Base-by-base conservation (phyloP, 1,139 yeast species). In the Blastobotrys malaysiensis region DNA sequence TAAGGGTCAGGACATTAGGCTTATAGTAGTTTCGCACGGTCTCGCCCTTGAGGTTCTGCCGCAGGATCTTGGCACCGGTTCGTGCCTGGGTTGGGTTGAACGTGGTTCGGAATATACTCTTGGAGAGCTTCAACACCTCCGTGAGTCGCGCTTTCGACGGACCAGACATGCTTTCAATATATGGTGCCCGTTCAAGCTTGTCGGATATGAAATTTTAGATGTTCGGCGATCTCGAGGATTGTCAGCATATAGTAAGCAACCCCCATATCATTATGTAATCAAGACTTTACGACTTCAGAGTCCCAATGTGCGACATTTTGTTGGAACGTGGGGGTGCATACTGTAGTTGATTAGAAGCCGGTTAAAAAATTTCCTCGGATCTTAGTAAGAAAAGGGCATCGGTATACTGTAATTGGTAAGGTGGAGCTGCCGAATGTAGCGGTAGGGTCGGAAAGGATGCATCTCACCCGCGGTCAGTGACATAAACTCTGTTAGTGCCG, bases 31-130 rank as follows among this genome's bases (percentile, higher is more conserved):
- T 74, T 52, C 83, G 82, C 50, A 88, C 70, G 44, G 82, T 75
- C 27, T 88, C 88, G 36, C 98, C 98, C 66, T 80, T 82, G 59
- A 90, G 78, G 44, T 88, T 86, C 50, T 83, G 80, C 51, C 85
- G 77, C 59, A 90, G 77, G 43, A 88, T 82, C 68, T 86, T 86
- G 50, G 90, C 74, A 43, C 97, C 97, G 27, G 88, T 88, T 67
- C 96, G 81, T 53, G 74, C 73, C 46, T 78, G 75, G 2, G 77
- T 73, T 21, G 97, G 97, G 70, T 90, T 90, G 66, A 73, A 82
- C 18, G 82, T 77, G 49, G 80, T 78, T 59, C 83, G 82, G 66
- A 86, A 86, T 18, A 86, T 77, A 61, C 77, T 73, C 49, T 86
- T 79, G 58, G 82, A 81, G 45, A 83, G 72, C 69, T 83, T 77